Evolutionary conservation across 2,329 filamentous ascomycete species (phyloP).

Genomic region (Pseudogymnoascus sp.): DNA sequence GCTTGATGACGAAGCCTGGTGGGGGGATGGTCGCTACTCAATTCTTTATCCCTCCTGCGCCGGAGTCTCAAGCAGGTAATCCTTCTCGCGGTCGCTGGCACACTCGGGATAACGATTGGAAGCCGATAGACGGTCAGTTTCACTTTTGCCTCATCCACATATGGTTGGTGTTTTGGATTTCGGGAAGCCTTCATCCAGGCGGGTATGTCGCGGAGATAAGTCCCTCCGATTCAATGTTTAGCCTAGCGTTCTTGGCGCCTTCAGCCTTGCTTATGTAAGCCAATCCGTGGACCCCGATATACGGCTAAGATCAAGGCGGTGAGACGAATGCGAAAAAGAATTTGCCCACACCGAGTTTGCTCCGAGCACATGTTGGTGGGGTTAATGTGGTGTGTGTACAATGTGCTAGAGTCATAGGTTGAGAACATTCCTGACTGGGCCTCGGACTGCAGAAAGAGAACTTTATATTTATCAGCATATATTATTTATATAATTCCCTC

Average conservation of each 20-base stretch:
- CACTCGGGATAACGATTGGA: not conserved
- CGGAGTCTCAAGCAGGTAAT: not conserved
- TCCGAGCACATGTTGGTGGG: constrained; percentile 4
- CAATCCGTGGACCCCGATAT: not conserved
- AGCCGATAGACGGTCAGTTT: not conserved
- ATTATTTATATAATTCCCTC: not conserved
- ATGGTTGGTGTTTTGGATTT: not conserved
- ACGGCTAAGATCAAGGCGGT: not conserved
- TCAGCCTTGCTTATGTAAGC: constrained; percentile 2
- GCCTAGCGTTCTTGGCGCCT: not conserved
- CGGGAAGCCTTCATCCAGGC: constrained; percentile 2
- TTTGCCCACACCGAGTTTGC: constrained; percentile 5
- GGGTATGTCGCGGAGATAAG: constrained; percentile 3
- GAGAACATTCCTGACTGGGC: not conserved
- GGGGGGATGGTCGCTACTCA: not conserved
- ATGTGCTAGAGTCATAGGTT: constrained; percentile 6
- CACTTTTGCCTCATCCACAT: constrained; percentile 2
- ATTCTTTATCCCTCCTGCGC: not conserved
- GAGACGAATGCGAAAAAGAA: constrained; percentile 8
- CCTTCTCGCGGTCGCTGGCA: not conserved
- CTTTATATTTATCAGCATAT: not conserved
- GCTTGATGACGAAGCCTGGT: not conserved
- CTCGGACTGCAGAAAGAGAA: not conserved
- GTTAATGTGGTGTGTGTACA: not conserved
- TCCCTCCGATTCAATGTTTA: not conserved